A percentile compares a stretch with the other conserved stretches of the same genome.
Conservation (phyloP, 2,329 filamentous ascomycete genomes). For the Ploettnerulaceae sp. region DNA sequence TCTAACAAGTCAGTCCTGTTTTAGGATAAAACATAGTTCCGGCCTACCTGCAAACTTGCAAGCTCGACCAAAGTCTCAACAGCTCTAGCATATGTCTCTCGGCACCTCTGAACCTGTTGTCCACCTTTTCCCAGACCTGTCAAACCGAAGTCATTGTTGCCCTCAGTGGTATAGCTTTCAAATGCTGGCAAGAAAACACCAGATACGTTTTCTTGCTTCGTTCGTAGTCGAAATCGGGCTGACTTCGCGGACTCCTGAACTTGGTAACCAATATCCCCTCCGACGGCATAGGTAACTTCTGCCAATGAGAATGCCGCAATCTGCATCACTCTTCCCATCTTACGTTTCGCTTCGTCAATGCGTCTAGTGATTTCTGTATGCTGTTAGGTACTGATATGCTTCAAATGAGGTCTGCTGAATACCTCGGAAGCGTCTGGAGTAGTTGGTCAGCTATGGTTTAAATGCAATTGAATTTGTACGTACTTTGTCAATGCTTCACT, state of each 20-base stretch:
- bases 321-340: constrained; percentile 99
- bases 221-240: constrained; percentile 86
- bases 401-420: constrained; percentile 31
- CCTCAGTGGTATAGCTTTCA: constrained; percentile 83
- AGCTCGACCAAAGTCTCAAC: constrained; percentile 95
- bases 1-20: constrained; percentile 43
- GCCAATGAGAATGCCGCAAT: constrained; percentile 96
- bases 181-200: constrained; percentile 92
- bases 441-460: constrained; percentile 24
- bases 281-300: constrained; percentile 95
- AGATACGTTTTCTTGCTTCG: constrained; percentile 97
- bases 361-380: constrained; percentile 83
- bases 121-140: constrained; percentile 95
- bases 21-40: not conserved
- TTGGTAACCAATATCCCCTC: constrained; percentile 93
- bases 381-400: constrained; percentile 7
- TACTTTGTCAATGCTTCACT: constrained; percentile 98
- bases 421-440: constrained; percentile 79
- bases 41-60: constrained; percentile 72
- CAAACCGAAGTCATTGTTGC: constrained; percentile 91
- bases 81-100: constrained; percentile 92
- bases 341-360: constrained; percentile 98
- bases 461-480: constrained; percentile 28
- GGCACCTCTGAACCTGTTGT: constrained; percentile 90
- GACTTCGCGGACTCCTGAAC: constrained; percentile 93